Evolutionary conservation across 176 grass and related monocot species (phyloP).

Genomic region (Miscanthus lutarioriparius): DNA sequence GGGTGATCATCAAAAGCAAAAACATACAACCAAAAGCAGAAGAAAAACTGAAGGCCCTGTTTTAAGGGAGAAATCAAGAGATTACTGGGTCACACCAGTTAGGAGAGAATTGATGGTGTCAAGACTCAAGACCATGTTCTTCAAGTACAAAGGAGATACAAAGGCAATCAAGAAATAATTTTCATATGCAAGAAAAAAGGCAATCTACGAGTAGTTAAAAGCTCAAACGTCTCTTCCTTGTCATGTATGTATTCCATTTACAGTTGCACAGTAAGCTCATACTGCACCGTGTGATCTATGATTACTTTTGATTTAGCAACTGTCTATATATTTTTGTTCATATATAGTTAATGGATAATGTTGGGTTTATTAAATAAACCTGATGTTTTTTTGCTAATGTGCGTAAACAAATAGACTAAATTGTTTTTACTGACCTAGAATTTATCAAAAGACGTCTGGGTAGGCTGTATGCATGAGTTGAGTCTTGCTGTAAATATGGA

Average conservation of each 20-base stretch:
- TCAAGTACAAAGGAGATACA: constrained; percentile 9
- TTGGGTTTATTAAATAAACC: not conserved
- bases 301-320: no score
- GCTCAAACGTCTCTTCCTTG: constrained; percentile 19
- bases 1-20: constrained; percentile 27
- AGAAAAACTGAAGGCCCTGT: not conserved
- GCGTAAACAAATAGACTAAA: not conserved
- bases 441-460: not conserved
- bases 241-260: constrained; percentile 31
- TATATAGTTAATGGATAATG: no score
- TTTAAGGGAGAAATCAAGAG: no score
- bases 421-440: not conserved
- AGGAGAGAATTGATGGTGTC: constrained; percentile 1
- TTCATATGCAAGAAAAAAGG: not conserved
- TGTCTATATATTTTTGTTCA: no score
- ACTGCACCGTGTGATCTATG: no score
- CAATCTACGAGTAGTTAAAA: constrained; percentile 37
- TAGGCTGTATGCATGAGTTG: not conserved
- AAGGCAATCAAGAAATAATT: not conserved
- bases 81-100: no score
- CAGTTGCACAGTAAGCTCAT: no score
- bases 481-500: not conserved
- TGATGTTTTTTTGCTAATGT: not conserved
- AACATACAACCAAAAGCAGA: constrained; percentile 39
- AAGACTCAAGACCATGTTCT: not conserved